Evolutionary conservation across 768 basidiomycete species (phyloP).

Genomic region (Pisolithus microcarpus): DNA sequence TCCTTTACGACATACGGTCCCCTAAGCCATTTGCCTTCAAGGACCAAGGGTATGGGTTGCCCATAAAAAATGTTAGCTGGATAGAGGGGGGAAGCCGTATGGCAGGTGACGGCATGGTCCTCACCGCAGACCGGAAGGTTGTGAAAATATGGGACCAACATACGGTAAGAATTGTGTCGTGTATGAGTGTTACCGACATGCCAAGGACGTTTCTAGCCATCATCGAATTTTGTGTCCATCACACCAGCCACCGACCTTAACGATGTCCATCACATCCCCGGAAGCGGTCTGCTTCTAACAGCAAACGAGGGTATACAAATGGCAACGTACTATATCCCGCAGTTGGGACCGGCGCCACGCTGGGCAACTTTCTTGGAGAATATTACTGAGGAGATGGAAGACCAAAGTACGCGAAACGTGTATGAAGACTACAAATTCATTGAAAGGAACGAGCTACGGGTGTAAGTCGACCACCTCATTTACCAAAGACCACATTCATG

Average conservation of each 20-base stretch:
- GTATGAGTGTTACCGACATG: background rate
- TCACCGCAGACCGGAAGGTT: slow-evolving; percentile 94
- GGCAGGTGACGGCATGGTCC: slow-evolving; percentile 81
- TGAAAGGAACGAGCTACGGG: slow-evolving; percentile 76
- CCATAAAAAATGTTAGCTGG: slow-evolving; percentile 82
- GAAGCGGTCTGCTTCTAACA: slow-evolving; percentile 81
- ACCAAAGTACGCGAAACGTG: slow-evolving; percentile 65
- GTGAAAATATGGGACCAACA: slow-evolving; percentile 95
- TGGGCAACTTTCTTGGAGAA: slow-evolving; percentile 99
- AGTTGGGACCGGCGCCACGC: slow-evolving; percentile 90
- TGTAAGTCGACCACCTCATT: slow-evolving; percentile 40
- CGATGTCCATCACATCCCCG: slow-evolving; percentile 83
- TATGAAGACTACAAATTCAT: slow-evolving; percentile 99
- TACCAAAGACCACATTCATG: background rate
- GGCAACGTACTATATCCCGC: slow-evolving; percentile 91
- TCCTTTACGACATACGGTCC: slow-evolving; percentile 91
- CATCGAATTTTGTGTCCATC: slow-evolving; percentile 84
- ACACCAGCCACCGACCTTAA: slow-evolving; percentile 88
- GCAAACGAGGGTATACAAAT: slow-evolving; percentile 98
- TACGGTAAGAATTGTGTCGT: slow-evolving; percentile 42
- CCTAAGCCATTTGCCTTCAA: slow-evolving; percentile 79
- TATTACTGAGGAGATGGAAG: slow-evolving; percentile 98
- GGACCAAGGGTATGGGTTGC: slow-evolving; percentile 94
- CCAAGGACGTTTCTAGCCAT: slow-evolving; percentile 45
- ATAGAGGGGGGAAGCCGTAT: slow-evolving; percentile 78